These are phyloP conservation scores for Daldinia sp. DNA, from an alignment of 2,329 filamentous ascomycete species.

Conservation along the genomic window DNA sequence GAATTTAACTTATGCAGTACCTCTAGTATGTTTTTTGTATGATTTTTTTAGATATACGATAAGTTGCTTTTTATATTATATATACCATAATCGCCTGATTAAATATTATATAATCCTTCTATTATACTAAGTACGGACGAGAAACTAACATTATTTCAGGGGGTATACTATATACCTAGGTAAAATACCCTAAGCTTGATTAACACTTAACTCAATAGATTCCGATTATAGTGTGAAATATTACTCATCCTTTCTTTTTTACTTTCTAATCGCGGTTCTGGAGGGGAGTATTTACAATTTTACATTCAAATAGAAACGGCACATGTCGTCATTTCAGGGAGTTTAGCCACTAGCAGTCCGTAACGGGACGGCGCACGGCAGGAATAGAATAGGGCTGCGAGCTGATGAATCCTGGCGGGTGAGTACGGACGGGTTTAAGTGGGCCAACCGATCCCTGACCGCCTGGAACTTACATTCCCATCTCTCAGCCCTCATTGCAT, in stretches of 20 bases:
- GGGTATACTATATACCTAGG: too few relatives aligned
- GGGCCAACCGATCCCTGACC: conserved; percentile 3
- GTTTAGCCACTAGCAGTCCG: neutral
- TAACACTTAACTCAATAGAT: neutral
- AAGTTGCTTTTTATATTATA: too few relatives aligned
- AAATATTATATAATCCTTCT: too few relatives aligned
- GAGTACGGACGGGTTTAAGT: conserved; percentile 24
- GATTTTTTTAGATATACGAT: too few relatives aligned
- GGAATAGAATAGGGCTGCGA: conserved; percentile 24
- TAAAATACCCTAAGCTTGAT: neutral
- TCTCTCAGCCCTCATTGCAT: neutral
- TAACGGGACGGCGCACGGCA: neutral
- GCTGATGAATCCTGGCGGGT: conserved; percentile 32
- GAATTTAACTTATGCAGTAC: too few relatives aligned
- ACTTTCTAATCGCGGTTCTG: neutral
- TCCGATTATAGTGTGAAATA: neutral
- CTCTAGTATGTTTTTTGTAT: too few relatives aligned
- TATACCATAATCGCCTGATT: too few relatives aligned
- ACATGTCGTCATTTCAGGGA: neutral
- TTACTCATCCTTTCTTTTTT: neutral
- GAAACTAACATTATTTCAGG: too few relatives aligned
- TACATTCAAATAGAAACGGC: neutral
- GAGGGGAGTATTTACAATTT: neutral
- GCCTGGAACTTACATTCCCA: conserved; percentile 1
- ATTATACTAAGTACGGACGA: too few relatives aligned